Evolutionary conservation across 1,139 yeast genomes (phyloP).

Genomic region (Nakaseomyces uthaithaninus): DNA sequence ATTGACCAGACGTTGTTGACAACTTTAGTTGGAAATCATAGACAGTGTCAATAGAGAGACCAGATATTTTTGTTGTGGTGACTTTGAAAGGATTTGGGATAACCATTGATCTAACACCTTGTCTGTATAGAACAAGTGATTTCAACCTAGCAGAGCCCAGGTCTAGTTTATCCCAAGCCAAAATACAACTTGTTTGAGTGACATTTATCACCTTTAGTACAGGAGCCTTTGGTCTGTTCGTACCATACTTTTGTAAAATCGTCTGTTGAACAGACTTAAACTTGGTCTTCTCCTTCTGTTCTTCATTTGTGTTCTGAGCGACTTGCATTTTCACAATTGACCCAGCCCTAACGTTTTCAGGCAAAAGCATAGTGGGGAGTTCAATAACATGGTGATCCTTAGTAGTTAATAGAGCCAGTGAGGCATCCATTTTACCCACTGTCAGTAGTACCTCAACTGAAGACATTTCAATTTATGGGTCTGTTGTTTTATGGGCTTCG

Average conservation of each 20-base stretch:
- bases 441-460: constrained; percentile 61
- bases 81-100: constrained; percentile 79
- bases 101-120: constrained; percentile 64
- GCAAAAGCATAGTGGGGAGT: constrained; percentile 86
- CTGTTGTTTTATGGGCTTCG: neutral
- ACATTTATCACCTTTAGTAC: constrained; percentile 62
- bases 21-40: constrained; percentile 74
- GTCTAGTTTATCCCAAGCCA: constrained; percentile 86
- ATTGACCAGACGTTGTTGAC: constrained; percentile 84
- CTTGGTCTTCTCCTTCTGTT: constrained; percentile 47
- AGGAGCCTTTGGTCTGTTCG: constrained; percentile 65
- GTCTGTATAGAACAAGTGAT: constrained; percentile 66
- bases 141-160: constrained; percentile 78
- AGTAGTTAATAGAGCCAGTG: constrained; percentile 82
- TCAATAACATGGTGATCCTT: constrained; percentile 92
- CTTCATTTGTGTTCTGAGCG: constrained; percentile 69
- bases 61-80: constrained; percentile 80
- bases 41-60: constrained; percentile 77
- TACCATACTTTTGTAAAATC: constrained; percentile 66
- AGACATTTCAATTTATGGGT: constrained; percentile 15
- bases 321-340: constrained; percentile 85
- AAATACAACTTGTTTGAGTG: constrained; percentile 90
- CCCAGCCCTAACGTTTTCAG: constrained; percentile 87
- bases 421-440: constrained; percentile 93
- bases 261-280: constrained; percentile 66